Base-by-base conservation (phyloP, 129 eudicot species). In the Centaurea solstitialis region DNA sequence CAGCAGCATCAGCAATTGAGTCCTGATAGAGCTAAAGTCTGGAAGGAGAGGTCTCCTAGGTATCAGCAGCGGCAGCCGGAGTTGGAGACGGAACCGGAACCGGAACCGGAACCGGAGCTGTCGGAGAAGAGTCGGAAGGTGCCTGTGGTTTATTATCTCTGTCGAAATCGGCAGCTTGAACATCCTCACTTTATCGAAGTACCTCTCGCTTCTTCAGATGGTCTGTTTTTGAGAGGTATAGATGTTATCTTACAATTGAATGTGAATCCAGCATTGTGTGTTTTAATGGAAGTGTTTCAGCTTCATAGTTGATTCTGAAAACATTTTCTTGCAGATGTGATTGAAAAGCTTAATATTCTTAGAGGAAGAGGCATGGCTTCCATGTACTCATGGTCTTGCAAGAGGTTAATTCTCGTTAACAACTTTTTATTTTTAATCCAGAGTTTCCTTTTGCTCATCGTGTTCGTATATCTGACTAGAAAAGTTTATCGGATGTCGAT, bases 281-380 rank as follows among this genome's bases (percentile, higher is more conserved):
- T 47, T 41, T 39, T 47, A 41, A 68, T 76, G 65, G 6, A 53
- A 82, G 23, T 28, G 69, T 77, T 26, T 28, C 18, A 65, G 0
- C 39, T 8, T 11, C 30, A 0, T 18, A 9, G 43, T 76, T 82
- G 77, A 38, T 26, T 41, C 15, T 72, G 67, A n/a, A 23, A 43
- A 13, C 39, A 37, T 21, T 38, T 15, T 68, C 17, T 79, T 83
- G 87, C 45, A 95, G 99, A 95, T 89, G 99, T 96, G 83, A 93
- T 93, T 82, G 93, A 93, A 17, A 93, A 83, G 93, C 92, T 96
- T 50, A 93, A 96, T 84, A 87, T 76, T 66, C 67, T 96, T 81
- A 89, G 99, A 87, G 99, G 99, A 59, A 85, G 98, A 71, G 99
- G 99, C 41, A 96, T 96, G 99, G 92, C 99, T 79, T 93, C 98